Conservation (phyloP, 495 filamentous ascomycete species). For the Tuber magnatum region DNA sequence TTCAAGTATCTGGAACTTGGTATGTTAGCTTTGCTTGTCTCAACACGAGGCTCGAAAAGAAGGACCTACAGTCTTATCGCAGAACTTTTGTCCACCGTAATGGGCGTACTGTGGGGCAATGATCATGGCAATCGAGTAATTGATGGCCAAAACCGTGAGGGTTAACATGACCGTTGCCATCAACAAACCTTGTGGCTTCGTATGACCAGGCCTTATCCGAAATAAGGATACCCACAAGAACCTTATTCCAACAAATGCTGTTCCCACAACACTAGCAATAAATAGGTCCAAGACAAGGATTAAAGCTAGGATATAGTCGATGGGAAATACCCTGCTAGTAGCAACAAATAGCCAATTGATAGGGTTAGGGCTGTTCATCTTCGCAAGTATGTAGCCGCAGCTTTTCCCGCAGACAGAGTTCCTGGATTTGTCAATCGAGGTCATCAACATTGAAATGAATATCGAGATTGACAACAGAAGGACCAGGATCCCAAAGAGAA, state of each 20-base stretch:
- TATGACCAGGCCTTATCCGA: slow-evolving; percentile 78
- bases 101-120: slow-evolving; percentile 91
- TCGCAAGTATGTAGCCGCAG: slow-evolving; percentile 89
- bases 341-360: slow-evolving; percentile 84
- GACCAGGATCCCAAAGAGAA: slow-evolving; percentile 73
- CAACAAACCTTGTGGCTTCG: slow-evolving; percentile 85
- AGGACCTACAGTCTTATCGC: slow-evolving; percentile 50
- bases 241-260: slow-evolving; percentile 79
- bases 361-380: slow-evolving; percentile 89
- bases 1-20: slow-evolving; percentile 16
- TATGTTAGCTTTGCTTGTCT: slow-evolving; percentile 6
- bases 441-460: slow-evolving; percentile 91
- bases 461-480: slow-evolving; percentile 62
- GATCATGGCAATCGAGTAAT: slow-evolving; percentile 85
- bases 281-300: slow-evolving; percentile 79
- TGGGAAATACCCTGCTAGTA: slow-evolving; percentile 74
- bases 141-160: slow-evolving; percentile 77
- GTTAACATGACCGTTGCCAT: slow-evolving; percentile 84
- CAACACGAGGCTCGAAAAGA: background rate
- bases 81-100: slow-evolving; percentile 91
- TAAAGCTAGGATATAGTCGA: slow-evolving; percentile 85
- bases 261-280: slow-evolving; percentile 72
- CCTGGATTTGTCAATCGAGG: slow-evolving; percentile 87
- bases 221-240: slow-evolving; percentile 93
- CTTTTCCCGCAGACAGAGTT: slow-evolving; percentile 85